Evolutionary conservation across 768 basidiomycete genomes (phyloP).

Genomic region (Russula olivacea): DNA sequence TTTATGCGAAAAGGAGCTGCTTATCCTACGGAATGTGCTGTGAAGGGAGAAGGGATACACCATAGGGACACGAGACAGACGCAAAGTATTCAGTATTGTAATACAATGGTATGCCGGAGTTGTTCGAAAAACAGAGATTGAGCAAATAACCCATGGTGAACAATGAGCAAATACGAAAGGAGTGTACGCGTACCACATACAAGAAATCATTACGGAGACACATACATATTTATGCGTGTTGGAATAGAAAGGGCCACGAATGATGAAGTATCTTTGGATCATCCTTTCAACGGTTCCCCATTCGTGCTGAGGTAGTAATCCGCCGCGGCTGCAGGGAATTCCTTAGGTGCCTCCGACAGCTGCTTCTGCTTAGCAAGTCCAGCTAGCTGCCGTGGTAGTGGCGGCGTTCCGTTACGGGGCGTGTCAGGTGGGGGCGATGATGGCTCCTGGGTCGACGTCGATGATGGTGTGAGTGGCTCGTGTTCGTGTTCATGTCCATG

Average conservation of each 20-base stretch:
- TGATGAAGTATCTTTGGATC: slow-evolving; percentile 13
- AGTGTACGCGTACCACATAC: slow-evolving; percentile 20
- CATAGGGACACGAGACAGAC: slow-evolving; percentile 17
- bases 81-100: slow-evolving; percentile 23
- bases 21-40: slow-evolving; percentile 45
- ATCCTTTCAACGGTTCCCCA: slow-evolving; percentile 51
- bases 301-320: slow-evolving; percentile 64
- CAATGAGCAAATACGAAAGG: slow-evolving; percentile 14
- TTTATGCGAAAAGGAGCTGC: slow-evolving; percentile 70
- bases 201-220: slow-evolving; percentile 24
- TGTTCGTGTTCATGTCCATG: slow-evolving; percentile 11
- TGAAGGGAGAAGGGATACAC: slow-evolving; percentile 23
- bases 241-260: slow-evolving; percentile 8
- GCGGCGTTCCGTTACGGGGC: slow-evolving; percentile 42
- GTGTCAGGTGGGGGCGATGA: slow-evolving; percentile 22
- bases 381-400: slow-evolving; percentile 39
- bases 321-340: slow-evolving; percentile 46
- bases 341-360: slow-evolving; percentile 49
- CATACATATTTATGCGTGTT: slow-evolving; percentile 21
- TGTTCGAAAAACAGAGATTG: slow-evolving; percentile 21
- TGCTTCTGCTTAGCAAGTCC: slow-evolving; percentile 46
- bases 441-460: slow-evolving; percentile 36
- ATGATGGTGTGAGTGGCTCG: slow-evolving; percentile 21
- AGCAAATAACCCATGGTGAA: slow-evolving; percentile 21
- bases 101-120: slow-evolving; percentile 25